These are phyloP conservation scores for Penicillium pancosmium DNA, from an alignment of 495 filamentous ascomycete species.

Conservation along the genomic window DNA sequence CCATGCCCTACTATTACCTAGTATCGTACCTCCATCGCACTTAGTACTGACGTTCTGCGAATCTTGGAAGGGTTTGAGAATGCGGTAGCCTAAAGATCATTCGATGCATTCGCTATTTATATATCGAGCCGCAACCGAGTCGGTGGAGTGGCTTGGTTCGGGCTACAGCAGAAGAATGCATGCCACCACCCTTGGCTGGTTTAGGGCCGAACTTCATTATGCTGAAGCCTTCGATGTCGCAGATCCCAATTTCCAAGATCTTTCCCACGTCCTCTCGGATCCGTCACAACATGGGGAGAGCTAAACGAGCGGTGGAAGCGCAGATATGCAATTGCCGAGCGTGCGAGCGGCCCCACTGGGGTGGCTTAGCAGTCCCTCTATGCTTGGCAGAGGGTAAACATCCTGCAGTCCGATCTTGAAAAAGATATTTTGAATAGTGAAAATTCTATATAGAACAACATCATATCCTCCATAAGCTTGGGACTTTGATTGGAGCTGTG, in stretches of 20 bases:
- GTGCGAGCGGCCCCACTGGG: constrained; percentile 13
- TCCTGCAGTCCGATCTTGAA: background rate
- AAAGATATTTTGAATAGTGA: background rate
- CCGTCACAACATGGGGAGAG: constrained; percentile 6
- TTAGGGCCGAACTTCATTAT: background rate
- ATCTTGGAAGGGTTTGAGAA: background rate
- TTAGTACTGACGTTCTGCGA: background rate
- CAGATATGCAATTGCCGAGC: background rate
- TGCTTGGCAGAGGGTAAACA: constrained; percentile 5
- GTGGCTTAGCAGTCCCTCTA: constrained; percentile 24
- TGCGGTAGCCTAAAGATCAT: constrained; percentile 16
- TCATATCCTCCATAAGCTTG: background rate
- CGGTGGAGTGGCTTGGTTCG: constrained; percentile 3
- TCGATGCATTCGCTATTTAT: constrained; percentile 8
- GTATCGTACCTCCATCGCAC: background rate
- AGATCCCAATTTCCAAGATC: background rate
- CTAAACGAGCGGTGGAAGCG: constrained; percentile 9
- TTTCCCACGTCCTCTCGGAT: constrained; percentile 1
- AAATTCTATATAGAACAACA: background rate
- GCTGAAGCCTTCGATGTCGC: background rate
- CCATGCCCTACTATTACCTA: too few species aligned
- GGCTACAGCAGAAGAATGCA: background rate
- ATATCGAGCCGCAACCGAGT: constrained; percentile 10
- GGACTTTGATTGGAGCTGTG: background rate
- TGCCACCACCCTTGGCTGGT: background rate